Percentiles rank a stretch among this genome's conserved stretches.
phyloP scores from a whole-genome alignment of 129 eudicot species.

The Saussurea involucrata region DNA sequence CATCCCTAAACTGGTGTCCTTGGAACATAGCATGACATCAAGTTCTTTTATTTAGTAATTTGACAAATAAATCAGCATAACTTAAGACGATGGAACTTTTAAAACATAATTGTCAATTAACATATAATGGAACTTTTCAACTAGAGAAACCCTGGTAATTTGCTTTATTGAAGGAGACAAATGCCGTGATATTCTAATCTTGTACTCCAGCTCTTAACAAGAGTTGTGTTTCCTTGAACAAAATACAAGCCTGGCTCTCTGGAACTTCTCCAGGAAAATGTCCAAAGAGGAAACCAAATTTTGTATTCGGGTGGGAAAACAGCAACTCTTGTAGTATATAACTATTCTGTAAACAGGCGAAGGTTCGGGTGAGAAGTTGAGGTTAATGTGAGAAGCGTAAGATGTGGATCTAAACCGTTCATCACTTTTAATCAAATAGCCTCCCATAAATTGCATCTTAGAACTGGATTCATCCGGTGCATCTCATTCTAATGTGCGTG shows the following conservation, averaged over 20 bases:
- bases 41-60: not conserved
- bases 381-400: too few relatives aligned
- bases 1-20: not conserved
- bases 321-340: not conserved
- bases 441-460: too few relatives aligned
- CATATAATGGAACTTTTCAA: not conserved
- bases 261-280: not conserved
- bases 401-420: too few relatives aligned
- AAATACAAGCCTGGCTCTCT: not conserved
- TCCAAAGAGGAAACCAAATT: not conserved
- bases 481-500: too few relatives aligned
- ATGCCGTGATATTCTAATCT: not conserved
- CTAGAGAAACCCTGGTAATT: not conserved
- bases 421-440: too few relatives aligned
- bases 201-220: not conserved
- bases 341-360: not conserved
- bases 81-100: not conserved
- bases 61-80: not conserved
- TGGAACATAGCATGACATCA: not conserved
- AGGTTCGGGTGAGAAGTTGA: too few relatives aligned
- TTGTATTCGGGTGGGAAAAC: not conserved
- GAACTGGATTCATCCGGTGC: too few relatives aligned
- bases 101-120: not conserved
- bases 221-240: not conserved
- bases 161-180: not conserved